phyloP scores from a whole-genome alignment of 805 yeast genomes.

The Debaryomyces tyrocola region DNA sequence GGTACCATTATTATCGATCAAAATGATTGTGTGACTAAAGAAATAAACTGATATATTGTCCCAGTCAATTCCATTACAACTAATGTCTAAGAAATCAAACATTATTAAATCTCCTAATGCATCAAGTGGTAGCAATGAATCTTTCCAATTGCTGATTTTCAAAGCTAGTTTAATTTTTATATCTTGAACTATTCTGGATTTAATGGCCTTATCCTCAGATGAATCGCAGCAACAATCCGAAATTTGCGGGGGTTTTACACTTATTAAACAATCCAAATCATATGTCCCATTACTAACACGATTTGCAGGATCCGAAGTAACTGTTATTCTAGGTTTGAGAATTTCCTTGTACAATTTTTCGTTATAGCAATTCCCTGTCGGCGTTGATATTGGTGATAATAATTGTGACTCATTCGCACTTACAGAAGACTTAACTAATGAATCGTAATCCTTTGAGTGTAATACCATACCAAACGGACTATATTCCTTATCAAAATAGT shows the following conservation, averaged over 20 bases:
- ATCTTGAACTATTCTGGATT: constrained; percentile 3
- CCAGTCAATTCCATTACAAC: constrained; percentile 46
- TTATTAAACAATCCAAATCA: constrained; percentile 17
- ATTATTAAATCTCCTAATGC: constrained; percentile 27
- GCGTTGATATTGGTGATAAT: neutral
- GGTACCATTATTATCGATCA: constrained; percentile 18
- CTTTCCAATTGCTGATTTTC: constrained; percentile 1
- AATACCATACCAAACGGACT: neutral
- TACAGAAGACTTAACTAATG: neutral
- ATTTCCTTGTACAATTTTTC: constrained; percentile 3
- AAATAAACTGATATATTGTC: constrained; percentile 32
- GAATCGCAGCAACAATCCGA: constrained; percentile 2
- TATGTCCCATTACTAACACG: constrained; percentile 1
- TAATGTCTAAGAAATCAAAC: constrained; percentile 44
- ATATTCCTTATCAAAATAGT: neutral
- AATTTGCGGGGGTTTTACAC: constrained; percentile 20
- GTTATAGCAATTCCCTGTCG: constrained; percentile 4
- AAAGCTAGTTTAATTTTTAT: constrained; percentile 8
- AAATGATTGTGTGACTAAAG: constrained; percentile 28
- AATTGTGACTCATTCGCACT: neutral
- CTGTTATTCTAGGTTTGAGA: constrained; percentile 8
- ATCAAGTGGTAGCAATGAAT: constrained; percentile 5
- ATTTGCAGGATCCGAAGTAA: constrained; percentile 3
- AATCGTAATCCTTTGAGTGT: neutral
- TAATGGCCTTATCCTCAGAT: neutral